phyloP scores from a whole-genome alignment of 345 rosid genomes.

The Pugionium dolabratum region DNA sequence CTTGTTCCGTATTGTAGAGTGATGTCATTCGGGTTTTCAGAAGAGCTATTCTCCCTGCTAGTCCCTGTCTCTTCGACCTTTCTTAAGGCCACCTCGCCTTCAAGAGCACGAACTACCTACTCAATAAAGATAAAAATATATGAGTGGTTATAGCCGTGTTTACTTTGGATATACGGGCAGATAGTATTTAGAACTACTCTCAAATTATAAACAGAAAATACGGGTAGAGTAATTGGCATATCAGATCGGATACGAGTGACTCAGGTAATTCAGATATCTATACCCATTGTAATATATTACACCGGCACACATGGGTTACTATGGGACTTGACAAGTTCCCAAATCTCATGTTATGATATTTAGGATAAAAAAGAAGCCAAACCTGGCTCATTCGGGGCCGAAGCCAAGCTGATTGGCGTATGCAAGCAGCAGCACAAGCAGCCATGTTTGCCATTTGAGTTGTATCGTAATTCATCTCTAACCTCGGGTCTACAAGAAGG shows the following conservation, averaged over 20 bases:
- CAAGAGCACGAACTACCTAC: conserved; percentile 68
- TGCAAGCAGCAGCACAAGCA: conserved; percentile 76
- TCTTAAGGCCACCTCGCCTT: conserved; percentile 57
- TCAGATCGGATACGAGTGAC: no score
- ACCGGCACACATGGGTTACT: no score
- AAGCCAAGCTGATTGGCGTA: conserved; percentile 68
- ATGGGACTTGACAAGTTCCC: not conserved
- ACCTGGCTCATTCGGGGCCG: conserved; percentile 87
- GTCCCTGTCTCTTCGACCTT: conserved; percentile 50
- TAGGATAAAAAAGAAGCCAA: conserved; percentile 4
- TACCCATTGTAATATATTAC: no score
- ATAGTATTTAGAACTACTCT: not conserved
- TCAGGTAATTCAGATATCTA: no score
- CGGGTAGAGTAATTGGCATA: not conserved
- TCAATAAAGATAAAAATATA: not conserved
- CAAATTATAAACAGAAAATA: not conserved
- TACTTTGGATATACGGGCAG: not conserved
- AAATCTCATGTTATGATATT: not conserved
- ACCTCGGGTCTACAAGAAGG: conserved; percentile 50
- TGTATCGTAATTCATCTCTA: conserved; percentile 48
- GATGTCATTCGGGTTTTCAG: conserved; percentile 48
- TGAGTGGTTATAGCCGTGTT: not conserved
- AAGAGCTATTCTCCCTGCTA: conserved; percentile 41
- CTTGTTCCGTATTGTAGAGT: conserved; percentile 34
- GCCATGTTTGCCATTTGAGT: conserved; percentile 63